phyloP scores from a whole-genome alignment of 495 filamentous ascomycete species.

The Ramalina peruviana region DNA sequence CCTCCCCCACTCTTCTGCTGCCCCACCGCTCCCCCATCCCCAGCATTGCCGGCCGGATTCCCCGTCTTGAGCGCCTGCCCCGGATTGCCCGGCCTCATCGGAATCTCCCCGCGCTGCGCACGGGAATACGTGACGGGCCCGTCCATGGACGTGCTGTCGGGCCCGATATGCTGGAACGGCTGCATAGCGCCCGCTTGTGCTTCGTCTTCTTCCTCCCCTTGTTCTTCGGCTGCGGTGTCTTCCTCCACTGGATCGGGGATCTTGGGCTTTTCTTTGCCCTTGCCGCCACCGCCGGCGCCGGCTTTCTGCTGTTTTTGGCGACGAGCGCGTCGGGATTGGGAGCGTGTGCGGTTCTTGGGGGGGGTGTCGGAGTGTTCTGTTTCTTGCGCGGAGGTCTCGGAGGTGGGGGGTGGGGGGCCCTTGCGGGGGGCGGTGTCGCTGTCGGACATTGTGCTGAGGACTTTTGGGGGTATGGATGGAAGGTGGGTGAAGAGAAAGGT shows the following conservation, averaged over 20 bases:
- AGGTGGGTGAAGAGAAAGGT: neutral
- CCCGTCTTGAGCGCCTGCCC: constrained; percentile 21
- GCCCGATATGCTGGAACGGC: constrained; percentile 33
- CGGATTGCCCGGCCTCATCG: constrained; percentile 27
- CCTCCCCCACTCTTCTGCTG: constrained; percentile 5
- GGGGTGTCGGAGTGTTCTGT: constrained; percentile 8
- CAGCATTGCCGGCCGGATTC: constrained; percentile 24
- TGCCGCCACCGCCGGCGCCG: neutral
- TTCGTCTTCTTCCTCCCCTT: neutral
- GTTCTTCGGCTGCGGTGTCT: neutral
- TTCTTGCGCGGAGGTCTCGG: constrained; percentile 1
- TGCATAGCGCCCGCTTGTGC: constrained; percentile 26
- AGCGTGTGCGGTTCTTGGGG: constrained; percentile 14
- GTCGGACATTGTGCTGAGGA: constrained; percentile 7
- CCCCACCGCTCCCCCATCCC: constrained; percentile 24
- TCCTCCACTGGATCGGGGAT: constrained; percentile 3
- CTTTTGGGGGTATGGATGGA: neutral
- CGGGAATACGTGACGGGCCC: constrained; percentile 32
- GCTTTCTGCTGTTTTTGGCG: constrained; percentile 15
- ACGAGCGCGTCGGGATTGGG: constrained; percentile 18
- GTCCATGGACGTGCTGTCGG: constrained; percentile 33
- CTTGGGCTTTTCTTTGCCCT: constrained; percentile 2
- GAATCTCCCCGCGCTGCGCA: constrained; percentile 31
- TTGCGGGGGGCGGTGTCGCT: constrained; percentile 2
- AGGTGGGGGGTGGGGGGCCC: neutral